phyloP scores from a whole-genome alignment of 192 early-diverging fungal species.

The Chytriomyces confervae region DNA sequence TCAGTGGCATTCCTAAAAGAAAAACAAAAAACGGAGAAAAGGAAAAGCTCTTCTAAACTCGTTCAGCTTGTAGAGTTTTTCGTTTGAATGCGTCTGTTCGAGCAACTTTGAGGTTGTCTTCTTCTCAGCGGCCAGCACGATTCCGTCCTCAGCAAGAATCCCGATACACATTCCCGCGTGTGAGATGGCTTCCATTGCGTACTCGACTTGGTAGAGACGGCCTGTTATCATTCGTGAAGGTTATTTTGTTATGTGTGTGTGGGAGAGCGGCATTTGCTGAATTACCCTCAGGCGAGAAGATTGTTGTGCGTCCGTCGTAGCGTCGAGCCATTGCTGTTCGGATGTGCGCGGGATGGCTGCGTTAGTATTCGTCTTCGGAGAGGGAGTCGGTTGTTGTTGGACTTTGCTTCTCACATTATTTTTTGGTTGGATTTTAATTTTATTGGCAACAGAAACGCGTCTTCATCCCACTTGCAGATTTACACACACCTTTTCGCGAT shows the following conservation, averaged over 20 bases:
- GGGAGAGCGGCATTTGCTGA: not conserved
- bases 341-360: too few relatives aligned
- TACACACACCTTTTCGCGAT: too few relatives aligned
- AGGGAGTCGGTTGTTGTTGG: too few relatives aligned
- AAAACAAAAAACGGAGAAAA: too few relatives aligned
- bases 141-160: slow-evolving; percentile 87
- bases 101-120: slow-evolving; percentile 92
- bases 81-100: slow-evolving; percentile 80
- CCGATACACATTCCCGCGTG: slow-evolving; percentile 95
- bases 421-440: too few relatives aligned
- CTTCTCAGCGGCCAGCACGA: slow-evolving; percentile 96
- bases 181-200: slow-evolving; percentile 99
- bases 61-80: slow-evolving; percentile 97
- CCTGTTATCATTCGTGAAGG: slow-evolving; percentile 57
- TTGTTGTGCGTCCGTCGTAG: slow-evolving; percentile 98
- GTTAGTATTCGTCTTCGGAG: too few relatives aligned
- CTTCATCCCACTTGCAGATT: too few relatives aligned
- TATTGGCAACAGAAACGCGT: too few relatives aligned
- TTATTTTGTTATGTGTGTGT: too few relatives aligned
- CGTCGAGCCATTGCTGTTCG: slow-evolving; percentile 80
- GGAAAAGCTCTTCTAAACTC: slow-evolving; percentile 60
- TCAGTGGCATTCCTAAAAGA: too few relatives aligned
- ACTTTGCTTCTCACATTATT: too few relatives aligned
- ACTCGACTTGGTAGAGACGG: slow-evolving; percentile 99
- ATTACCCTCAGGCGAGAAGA: slow-evolving; percentile 98